A percentile compares a stretch with the other conserved stretches of the same genome.
phyloP scores from a whole-genome alignment of 148 eudicot species.

The Heliosperma pusillum region DNA sequence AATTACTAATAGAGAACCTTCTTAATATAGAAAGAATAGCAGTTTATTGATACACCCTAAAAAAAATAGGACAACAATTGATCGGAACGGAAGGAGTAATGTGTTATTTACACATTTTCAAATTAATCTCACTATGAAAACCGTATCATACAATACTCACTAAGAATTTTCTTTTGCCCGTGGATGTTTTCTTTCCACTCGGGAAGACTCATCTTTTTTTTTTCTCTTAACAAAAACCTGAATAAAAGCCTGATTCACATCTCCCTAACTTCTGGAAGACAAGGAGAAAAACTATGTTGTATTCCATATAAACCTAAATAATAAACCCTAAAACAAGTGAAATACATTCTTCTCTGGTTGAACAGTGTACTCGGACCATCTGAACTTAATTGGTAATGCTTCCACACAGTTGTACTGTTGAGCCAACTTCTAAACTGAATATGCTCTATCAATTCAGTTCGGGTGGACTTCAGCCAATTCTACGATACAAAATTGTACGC shows the following conservation, averaged over 20 bases:
- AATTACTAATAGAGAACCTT: too few relatives aligned
- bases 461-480: conserved; percentile 1
- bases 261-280: background rate
- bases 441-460: background rate
- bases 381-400: background rate
- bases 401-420: background rate
- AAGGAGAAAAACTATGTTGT: background rate
- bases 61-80: too few relatives aligned
- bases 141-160: background rate
- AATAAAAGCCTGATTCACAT: background rate
- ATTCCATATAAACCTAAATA: background rate
- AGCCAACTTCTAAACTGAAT: background rate
- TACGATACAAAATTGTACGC: conserved; percentile 23
- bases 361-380: background rate
- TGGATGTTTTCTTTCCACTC: too few relatives aligned
- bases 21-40: too few relatives aligned
- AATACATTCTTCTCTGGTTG: background rate
- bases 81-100: too few relatives aligned
- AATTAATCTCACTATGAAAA: too few relatives aligned
- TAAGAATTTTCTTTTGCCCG: too few relatives aligned
- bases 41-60: too few relatives aligned
- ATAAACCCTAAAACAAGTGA: background rate
- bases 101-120: too few relatives aligned
- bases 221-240: background rate
- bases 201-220: background rate